These are phyloP conservation scores for Bidens hawaiensis DNA, from an alignment of 140 eudicot genomes.

Conservation along the genomic window DNA sequence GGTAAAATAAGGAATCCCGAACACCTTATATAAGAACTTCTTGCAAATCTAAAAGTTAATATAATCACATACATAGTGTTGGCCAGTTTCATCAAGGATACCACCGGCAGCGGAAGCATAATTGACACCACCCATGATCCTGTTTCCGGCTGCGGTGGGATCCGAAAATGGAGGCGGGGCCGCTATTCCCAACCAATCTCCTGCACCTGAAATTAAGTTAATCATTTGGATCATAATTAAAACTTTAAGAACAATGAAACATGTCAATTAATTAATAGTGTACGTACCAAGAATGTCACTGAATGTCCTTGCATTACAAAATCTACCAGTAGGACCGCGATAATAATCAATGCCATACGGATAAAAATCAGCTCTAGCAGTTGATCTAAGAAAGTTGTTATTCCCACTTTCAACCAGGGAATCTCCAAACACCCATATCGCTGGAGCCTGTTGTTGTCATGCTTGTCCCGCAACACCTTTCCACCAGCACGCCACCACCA, in stretches of 20 bases:
- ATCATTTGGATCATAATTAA: background rate
- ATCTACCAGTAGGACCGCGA: constrained; percentile 73
- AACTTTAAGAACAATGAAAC: background rate
- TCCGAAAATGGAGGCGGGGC: constrained; percentile 76
- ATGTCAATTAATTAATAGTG: background rate
- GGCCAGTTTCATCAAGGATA: constrained; percentile 83
- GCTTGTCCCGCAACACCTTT: constrained; percentile 24
- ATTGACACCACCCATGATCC: constrained; percentile 66
- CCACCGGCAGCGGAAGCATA: constrained; percentile 96
- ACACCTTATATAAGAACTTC: too few relatives aligned
- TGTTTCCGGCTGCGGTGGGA: constrained; percentile 51
- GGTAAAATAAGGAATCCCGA: too few relatives aligned
- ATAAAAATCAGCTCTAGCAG: constrained; percentile 65
- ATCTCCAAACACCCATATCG: constrained; percentile 91
- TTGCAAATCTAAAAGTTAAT: background rate
- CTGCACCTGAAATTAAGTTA: constrained; percentile 38
- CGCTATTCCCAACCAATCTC: constrained; percentile 58
- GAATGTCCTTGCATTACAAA: constrained; percentile 69
- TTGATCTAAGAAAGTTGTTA: constrained; percentile 62
- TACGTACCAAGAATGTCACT: constrained; percentile 65
- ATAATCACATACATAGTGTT: constrained; percentile 59
- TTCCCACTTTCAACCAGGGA: constrained; percentile 85
- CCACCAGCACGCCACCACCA: constrained; percentile 23
- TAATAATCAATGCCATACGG: constrained; percentile 72
- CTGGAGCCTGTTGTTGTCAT: constrained; percentile 52